Conservation (phyloP, 2,329 filamentous ascomycete species). For the Nectriaceae sp. region DNA sequence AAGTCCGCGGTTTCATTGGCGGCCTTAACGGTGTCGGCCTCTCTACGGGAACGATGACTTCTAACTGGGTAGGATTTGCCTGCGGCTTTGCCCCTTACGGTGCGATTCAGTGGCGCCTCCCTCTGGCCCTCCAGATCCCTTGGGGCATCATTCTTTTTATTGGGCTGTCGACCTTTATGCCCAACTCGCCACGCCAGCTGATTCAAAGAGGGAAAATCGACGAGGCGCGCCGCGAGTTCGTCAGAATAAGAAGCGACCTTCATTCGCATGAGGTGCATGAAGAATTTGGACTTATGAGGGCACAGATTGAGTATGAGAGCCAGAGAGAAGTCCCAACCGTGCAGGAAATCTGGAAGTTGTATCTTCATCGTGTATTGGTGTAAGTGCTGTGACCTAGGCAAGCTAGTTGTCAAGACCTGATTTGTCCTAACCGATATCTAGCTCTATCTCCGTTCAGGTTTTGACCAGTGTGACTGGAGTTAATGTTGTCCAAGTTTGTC, state of each 20-base stretch:
- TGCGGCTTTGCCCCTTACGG: not conserved
- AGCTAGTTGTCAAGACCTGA: no score
- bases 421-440: not conserved
- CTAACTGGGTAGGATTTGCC: not conserved
- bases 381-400: no score
- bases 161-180: not conserved
- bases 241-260: not conserved
- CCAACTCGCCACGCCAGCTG: not conserved
- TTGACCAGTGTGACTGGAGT: not conserved
- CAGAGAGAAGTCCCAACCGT: not conserved
- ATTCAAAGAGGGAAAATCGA: not conserved
- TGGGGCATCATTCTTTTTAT: not conserved
- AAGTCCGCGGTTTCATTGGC: not conserved
- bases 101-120: not conserved
- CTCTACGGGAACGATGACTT: not conserved
- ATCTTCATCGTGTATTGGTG: not conserved
- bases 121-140: not conserved
- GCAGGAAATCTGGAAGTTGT: not conserved
- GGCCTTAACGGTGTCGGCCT: not conserved
- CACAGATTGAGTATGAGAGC: not conserved
- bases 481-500: not conserved
- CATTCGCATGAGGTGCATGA: not conserved
- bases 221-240: not conserved
- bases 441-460: not conserved
- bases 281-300: not conserved